These are phyloP conservation scores for Prunus armeniaca DNA, from an alignment of 306 rosid species.

Conservation along the genomic window DNA sequence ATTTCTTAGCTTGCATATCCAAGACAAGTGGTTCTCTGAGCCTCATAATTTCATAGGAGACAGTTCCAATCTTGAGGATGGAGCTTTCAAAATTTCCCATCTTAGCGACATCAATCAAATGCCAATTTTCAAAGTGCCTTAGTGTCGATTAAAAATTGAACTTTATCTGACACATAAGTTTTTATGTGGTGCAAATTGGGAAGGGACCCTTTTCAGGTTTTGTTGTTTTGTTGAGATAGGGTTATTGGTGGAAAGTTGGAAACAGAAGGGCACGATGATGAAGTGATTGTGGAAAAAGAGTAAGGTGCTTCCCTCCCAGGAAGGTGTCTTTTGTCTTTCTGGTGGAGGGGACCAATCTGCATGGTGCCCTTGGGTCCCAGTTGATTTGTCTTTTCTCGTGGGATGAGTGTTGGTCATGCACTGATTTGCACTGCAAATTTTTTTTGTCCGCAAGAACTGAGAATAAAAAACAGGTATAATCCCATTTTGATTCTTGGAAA, in stretches of 20 bases:
- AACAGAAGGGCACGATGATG: neutral
- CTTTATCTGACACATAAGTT: neutral
- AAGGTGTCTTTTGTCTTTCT: slow-evolving; percentile 8
- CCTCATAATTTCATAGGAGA: neutral
- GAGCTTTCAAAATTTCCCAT: slow-evolving; percentile 5
- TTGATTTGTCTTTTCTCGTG: slow-evolving; percentile 5
- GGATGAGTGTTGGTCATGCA: neutral
- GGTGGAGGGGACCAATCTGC: slow-evolving; percentile 27
- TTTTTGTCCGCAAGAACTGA: neutral
- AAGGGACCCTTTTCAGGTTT: slow-evolving; percentile 14
- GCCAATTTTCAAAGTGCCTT: slow-evolving; percentile 1
- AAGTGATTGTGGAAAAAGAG: slow-evolving; percentile 6
- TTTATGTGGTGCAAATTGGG: slow-evolving; percentile 19
- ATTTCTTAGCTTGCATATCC: neutral
- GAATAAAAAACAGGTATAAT: neutral
- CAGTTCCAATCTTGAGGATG: neutral
- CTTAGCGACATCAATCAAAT: neutral
- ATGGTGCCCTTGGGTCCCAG: slow-evolving; percentile 21
- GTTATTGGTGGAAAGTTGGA: neutral
- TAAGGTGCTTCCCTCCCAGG: slow-evolving; percentile 1
- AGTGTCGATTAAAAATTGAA: neutral
- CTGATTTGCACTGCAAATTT: neutral
- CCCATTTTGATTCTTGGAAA: slow-evolving; percentile 6
- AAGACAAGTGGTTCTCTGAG: neutral
- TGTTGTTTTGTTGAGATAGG: slow-evolving; percentile 18